Percentiles rank a stretch among this genome's conserved stretches.
Conservation (phyloP, 768 basidiomycete genomes). For the Psilocybe cyanescens region DNA sequence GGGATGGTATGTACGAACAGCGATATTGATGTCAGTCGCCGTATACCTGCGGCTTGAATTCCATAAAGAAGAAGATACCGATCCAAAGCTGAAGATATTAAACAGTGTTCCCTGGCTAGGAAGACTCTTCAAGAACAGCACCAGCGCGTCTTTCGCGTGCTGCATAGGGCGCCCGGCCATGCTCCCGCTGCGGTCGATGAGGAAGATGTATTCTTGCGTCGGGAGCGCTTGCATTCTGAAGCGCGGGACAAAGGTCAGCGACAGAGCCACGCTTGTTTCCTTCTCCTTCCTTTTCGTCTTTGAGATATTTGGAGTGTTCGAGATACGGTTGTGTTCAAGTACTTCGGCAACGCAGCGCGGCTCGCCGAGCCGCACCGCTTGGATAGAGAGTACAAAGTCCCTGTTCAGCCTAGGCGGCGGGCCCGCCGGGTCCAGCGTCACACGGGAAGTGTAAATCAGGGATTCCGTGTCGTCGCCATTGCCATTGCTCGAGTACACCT, state of each 20-base stretch:
- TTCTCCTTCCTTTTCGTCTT: too few relatives aligned
- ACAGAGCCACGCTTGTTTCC: slow-evolving; percentile 2
- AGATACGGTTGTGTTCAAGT: background rate
- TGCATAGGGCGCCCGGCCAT: background rate
- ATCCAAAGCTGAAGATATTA: slow-evolving; percentile 9
- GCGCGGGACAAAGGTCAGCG: slow-evolving; percentile 9
- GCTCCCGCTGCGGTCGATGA: slow-evolving; percentile 8
- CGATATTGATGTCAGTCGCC: background rate
- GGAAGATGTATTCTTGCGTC: slow-evolving; percentile 9
- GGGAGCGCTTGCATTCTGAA: background rate
- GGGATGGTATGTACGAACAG: background rate
- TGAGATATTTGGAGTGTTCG: too few relatives aligned
- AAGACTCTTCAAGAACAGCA: slow-evolving; percentile 9
- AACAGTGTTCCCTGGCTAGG: slow-evolving; percentile 3
- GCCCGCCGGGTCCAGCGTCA: background rate
- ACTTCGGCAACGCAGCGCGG: slow-evolving; percentile 10
- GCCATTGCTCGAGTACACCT: background rate
- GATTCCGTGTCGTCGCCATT: background rate
- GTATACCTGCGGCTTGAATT: slow-evolving; percentile 1
- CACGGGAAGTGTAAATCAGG: background rate
- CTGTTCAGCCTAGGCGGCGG: background rate
- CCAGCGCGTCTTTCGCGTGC: slow-evolving; percentile 6
- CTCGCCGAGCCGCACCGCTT: slow-evolving; percentile 1
- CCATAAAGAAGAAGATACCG: slow-evolving; percentile 1
- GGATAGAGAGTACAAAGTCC: slow-evolving; percentile 8